phyloP scores from a whole-genome alignment of 768 basidiomycete species.

The Russula foetens region DNA sequence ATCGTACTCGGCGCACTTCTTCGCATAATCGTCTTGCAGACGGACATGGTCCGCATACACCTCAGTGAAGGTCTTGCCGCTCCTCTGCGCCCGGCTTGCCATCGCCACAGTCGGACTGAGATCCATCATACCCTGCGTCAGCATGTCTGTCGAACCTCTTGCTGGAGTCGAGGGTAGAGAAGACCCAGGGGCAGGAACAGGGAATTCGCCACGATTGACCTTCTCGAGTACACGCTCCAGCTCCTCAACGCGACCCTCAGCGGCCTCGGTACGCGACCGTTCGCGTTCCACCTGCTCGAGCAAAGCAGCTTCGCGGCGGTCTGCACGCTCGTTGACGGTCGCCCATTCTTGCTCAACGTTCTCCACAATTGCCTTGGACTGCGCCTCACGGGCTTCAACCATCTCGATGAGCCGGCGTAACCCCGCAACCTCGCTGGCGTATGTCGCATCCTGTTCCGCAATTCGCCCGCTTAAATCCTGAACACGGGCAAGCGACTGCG shows the following conservation, averaged over 20 bases:
- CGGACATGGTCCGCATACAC: conserved; percentile 87
- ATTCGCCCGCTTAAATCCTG: conserved; percentile 70
- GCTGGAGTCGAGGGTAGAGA: conserved; percentile 41
- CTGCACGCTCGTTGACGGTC: conserved; percentile 58
- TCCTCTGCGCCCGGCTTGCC: conserved; percentile 71
- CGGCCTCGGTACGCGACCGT: conserved; percentile 54
- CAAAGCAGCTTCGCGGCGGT: conserved; percentile 55
- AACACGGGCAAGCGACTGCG: conserved; percentile 65
- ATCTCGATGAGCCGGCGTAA: conserved; percentile 69
- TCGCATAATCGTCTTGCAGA: conserved; percentile 72
- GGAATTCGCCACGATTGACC: conserved; percentile 67
- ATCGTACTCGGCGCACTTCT: conserved; percentile 74
- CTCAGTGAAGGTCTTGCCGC: conserved; percentile 87
- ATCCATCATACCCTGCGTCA: conserved; percentile 51
- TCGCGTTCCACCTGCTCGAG: conserved; percentile 69
- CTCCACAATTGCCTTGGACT: conserved; percentile 76
- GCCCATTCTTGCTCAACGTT: conserved; percentile 80
- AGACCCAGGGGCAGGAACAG: conserved; percentile 39
- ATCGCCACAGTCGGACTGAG: conserved; percentile 85
- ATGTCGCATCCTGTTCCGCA: conserved; percentile 80
- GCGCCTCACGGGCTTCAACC: conserved; percentile 84
- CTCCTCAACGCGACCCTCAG: conserved; percentile 64
- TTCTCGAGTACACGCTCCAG: conserved; percentile 64
- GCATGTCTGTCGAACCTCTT: conserved; percentile 33
- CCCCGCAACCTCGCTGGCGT: conserved; percentile 66